These are phyloP conservation scores for Lathyrus aphaca DNA, from an alignment of 306 rosid genomes.

Conservation along the genomic window DNA sequence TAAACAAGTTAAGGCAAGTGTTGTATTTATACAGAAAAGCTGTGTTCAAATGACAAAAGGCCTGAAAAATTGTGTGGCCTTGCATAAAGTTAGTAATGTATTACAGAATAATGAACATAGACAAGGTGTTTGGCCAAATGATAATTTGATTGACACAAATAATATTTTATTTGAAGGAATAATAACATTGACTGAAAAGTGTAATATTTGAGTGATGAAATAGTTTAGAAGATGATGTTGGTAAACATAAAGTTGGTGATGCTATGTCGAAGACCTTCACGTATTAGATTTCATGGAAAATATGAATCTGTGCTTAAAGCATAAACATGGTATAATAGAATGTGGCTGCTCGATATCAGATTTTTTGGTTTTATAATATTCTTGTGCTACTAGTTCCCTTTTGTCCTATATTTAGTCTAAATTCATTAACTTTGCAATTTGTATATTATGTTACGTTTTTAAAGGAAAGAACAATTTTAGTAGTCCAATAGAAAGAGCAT, in stretches of 20 bases:
- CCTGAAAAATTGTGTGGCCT: too few species aligned
- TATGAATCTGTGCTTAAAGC: too few species aligned
- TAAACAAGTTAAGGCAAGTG: not conserved
- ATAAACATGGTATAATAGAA: not conserved
- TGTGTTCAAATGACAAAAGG: too few species aligned
- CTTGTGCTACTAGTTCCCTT: not conserved
- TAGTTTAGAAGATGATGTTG: too few species aligned
- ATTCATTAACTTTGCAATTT: not conserved
- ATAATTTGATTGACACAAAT: too few species aligned
- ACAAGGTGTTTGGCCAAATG: not conserved
- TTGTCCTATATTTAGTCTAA: not conserved
- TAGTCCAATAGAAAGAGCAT: too few species aligned
- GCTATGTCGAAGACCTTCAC: too few species aligned
- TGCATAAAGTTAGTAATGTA: not conserved
- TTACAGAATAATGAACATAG: not conserved
- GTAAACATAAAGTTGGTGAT: too few species aligned
- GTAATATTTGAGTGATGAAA: not conserved
- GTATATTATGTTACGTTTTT: not conserved
- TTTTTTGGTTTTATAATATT: not conserved
- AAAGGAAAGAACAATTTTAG: too few species aligned
- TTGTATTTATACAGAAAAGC: constrained; percentile 3
- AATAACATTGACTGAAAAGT: not conserved
- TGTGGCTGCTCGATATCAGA: not conserved
- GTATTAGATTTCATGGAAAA: not conserved
- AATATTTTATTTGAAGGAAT: not conserved